Base-by-base conservation (phyloP, 768 basidiomycete genomes). In the Leccinum aurantiacum region DNA sequence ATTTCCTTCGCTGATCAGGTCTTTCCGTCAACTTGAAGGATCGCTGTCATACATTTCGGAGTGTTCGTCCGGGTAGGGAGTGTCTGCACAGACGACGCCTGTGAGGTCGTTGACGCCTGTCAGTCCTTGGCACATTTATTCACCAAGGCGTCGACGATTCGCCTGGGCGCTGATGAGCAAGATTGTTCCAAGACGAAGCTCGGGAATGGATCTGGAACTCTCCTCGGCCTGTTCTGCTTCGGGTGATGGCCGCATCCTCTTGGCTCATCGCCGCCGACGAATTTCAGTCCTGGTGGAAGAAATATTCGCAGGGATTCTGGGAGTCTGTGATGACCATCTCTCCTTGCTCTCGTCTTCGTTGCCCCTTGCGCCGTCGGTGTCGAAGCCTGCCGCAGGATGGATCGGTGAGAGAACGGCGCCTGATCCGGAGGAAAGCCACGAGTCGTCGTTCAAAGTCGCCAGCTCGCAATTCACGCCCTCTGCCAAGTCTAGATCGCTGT, bases 1-100 rank as follows among this genome's bases (percentile, higher is more conserved):
- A n/a, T n/a, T n/a, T n/a, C 69, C 69, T 22, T 70, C 69, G 2
- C 46, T 70, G 41, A 71, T 69, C 3, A 69, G 60, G 22, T 64
- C 69, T 13, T 70, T 70, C 24, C 41, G 65, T 3, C 69, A 70
- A 44, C n/a, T n/a, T n/a, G n/a, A n/a, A n/a, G 61, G 53, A 6
- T 57, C 59, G 7, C 44, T 55, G 3, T 51, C 55, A 19, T n/a
- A n/a, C 59, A 54, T 29, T 54, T 22, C 24, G n/a, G n/a, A n/a
- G n/a, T n/a, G n/a, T n/a, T n/a, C 31, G 1, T 53, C 53, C 3
- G 54, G 46, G 38, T 56, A 54, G 5, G 59, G 51, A 27, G 33
- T 33, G 15, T 67, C 66, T 49, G 17, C 50, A 25, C 61, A 61
- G 37, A 62, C 57, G 22, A 22, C 22, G 22, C 22, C 22, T 22